Evolutionary conservation across 176 grass and related monocot species (phyloP), one percentile per base, ranked within the genome.

Genomic region (Oryza australiensis): DNA sequence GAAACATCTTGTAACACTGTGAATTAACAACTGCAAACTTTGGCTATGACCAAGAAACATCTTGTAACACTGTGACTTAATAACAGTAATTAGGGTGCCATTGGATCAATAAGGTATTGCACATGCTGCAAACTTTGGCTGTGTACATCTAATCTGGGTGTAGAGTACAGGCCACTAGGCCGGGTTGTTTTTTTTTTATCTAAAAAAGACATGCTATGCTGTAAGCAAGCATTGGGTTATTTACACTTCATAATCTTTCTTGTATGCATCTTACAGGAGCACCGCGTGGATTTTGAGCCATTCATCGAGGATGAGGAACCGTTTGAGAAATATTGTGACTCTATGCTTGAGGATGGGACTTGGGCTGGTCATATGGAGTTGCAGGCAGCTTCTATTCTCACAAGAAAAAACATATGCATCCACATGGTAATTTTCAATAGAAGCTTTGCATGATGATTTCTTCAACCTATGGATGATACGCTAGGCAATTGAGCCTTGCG

Each of bases 291-390:
- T 40, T 98, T 94, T 88, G 95, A 98, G 75, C 95, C 95, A 15
- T 98, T 94, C 46, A 98, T 98, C 26, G 95, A 98, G 82, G 95
- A 94, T 64, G 95, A 93, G 70, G 92, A 90, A 24, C 90, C 90
- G 13, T 98, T 94, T 46, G 88, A 94, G 3, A 73, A 94, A 76
- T 98, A 98, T 64, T 98, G 95, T 29, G 76, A 80, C n/a, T 89
- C 86, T 73, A 98, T 98, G 95, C 71, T 87, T 20, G 85, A 98
- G 68, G 92, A 98, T 77, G 95, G 95, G 7, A 94, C 86, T 60
- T 98, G 95, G 95, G 92, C 95, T 38, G 95, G 92, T 27, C 84
- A 98, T 75, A 94, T 98, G 92, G 95, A 98, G 78, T 78, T 98
- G 83, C 95, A 98, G 82, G 95, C 95, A 3, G 90, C 86, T 60